Evolutionary conservation across 163 green algal species (phyloP), one percentile per base, ranked within the genome.

Genomic region (Volvox carteri): DNA sequence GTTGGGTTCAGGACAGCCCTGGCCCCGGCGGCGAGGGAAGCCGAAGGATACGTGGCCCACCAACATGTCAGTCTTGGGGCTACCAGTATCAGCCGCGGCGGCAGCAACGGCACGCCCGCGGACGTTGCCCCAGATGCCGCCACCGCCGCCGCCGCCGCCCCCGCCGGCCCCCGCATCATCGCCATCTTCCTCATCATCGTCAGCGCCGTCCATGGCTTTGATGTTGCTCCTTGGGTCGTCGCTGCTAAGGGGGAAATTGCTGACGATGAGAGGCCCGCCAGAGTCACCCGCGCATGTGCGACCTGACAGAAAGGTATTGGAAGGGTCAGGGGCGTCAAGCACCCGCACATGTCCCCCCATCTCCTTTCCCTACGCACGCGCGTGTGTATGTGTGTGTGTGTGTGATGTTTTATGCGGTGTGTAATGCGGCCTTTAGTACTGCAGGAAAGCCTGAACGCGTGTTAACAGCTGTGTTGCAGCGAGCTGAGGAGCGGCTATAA

Each of bases 1-100:
- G 79, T 91, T 91, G 52, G 87, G 87, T 44, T 73, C 16, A 11
- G 87, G 87, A 74, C 87, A 91, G 87, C 87, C 87, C 42, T 75
- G 37, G 70, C 87, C 79, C 44, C 85, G 78, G 37, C 41, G 4
- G 42, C 87, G 87, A 6, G 87, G 87, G 44, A 88, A 88, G 39
- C 78, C 87, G 41, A 91, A 91, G 11, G 72, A 86, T 19, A 90
- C 86, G 8, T 90, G 86, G 11, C 86, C 86, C 62, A 84, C 33
- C 35, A 91, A 78, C 67, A 84, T 12, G 30, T 79, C 37, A 12
- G 8, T 30, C 68, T 28, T 25, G 42, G 44, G 9, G 5, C 33
- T 42, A 41, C 39, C 41, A 30, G 9, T 30, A 6, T 16, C 62
- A 42, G 11, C 62, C 7, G 9, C 62, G 62, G 42, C 62, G 28